Conservation (phyloP, 306 rosid genomes). For the Luffa aegyptiaca region DNA sequence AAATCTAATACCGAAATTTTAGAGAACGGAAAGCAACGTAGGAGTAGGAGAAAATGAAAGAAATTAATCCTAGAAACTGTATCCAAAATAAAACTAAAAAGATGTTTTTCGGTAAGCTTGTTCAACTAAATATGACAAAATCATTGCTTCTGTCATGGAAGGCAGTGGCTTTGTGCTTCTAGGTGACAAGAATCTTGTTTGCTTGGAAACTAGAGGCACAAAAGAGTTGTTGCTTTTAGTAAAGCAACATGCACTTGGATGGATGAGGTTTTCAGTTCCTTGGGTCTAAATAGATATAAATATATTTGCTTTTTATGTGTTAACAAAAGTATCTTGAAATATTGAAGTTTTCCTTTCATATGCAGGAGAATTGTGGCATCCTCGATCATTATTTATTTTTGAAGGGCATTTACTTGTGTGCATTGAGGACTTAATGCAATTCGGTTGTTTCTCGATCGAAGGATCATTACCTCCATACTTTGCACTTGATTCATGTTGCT, state of each 20-base stretch:
- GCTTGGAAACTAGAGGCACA: background rate
- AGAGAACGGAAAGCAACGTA: background rate
- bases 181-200: background rate
- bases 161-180: background rate
- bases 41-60: background rate
- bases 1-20: background rate
- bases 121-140: background rate
- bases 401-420: slow-evolving; percentile 62
- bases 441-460: slow-evolving; percentile 44
- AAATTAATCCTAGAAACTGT: background rate
- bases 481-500: slow-evolving; percentile 60
- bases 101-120: background rate
- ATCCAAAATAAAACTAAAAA: background rate
- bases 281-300: background rate
- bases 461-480: slow-evolving; percentile 43
- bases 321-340: background rate
- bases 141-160: background rate
- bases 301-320: background rate
- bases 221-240: background rate
- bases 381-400: slow-evolving; percentile 71
- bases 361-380: slow-evolving; percentile 56
- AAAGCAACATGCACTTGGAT: background rate
- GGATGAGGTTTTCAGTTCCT: background rate
- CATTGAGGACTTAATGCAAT: slow-evolving; percentile 54
- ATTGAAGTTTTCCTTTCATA: background rate